Conservation (phyloP, 2,329 filamentous ascomycete species). For the Colletotrichum navitas region DNA sequence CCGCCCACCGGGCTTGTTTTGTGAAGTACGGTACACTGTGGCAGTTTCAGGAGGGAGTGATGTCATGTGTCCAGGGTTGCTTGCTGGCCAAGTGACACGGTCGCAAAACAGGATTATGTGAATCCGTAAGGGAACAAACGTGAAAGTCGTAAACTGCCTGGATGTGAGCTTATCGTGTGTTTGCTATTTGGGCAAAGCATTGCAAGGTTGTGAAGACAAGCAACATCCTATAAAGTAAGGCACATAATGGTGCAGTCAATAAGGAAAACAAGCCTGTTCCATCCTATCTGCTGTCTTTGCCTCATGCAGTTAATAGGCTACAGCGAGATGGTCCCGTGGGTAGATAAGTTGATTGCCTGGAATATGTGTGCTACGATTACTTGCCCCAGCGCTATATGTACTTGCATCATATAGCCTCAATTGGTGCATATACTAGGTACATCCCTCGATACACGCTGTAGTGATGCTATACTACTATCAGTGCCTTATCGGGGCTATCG, state of each 20-base stretch:
- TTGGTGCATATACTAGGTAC: conserved; percentile 1
- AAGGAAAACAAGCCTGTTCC: neutral
- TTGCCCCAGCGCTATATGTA: neutral
- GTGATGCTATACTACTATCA: neutral
- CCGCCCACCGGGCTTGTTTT: neutral
- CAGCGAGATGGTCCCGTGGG: neutral
- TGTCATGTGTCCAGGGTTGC: conserved; percentile 3
- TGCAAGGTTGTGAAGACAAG: neutral
- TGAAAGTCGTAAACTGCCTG: neutral
- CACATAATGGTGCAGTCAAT: neutral
- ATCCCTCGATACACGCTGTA: too few relatives aligned
- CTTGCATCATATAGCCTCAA: neutral
- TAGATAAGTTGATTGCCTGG: neutral
- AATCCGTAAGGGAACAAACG: neutral
- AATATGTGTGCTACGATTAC: neutral
- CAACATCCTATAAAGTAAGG: neutral
- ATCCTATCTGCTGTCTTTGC: neutral
- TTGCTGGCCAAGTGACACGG: neutral
- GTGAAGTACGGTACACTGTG: neutral
- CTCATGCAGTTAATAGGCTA: neutral
- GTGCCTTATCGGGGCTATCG: neutral
- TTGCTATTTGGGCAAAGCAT: neutral
- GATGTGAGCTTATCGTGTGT: neutral
- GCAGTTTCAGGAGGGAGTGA: conserved; percentile 6
- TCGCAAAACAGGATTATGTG: neutral